Evolutionary conservation across 805 yeast species (phyloP), one percentile per base, ranked within the genome.

Genomic region (Cyberlindnera euphorbiae): DNA sequence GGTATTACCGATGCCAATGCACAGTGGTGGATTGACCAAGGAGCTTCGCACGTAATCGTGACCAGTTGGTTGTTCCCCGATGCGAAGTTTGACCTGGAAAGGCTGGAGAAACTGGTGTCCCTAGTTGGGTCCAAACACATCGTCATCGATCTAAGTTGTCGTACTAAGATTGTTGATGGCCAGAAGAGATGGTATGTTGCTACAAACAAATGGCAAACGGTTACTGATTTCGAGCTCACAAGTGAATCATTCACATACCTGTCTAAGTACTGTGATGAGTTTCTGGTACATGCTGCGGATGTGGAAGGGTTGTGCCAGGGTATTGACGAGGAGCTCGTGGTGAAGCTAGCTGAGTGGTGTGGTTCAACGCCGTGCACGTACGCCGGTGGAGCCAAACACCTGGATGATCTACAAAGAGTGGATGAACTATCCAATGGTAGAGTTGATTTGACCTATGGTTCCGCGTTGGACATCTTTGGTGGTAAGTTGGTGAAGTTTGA

Each of bases 291-390:
- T 63, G 98, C 98, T 4, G 99, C 98, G 0, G 98, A 93, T 60
- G 97, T 93, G 4, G 99, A 93, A 61, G 99, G 99, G 0, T 67
- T 93, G 13, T 93, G 98, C 58, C 73, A 77, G 28, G 99, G 99
- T 1, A 84, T 93, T 23, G 99, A 93, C 53, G 79, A 79, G 53
- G 73, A 77, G 13, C 65, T 93, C 28, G 97, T 93, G 5, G 39
- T 41, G 18, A 71, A 71, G 38, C 64, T 93, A 27, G 87, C 87
- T 16, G 76, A 80, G 46, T 93, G 97, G 97, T 71, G 77, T 15
- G 21, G 17, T 13, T 74, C 71, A 18, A 68, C 84, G 2, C 88
- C 83, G 23, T 77, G 86, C 5, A 95, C 90, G 3, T 93, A 93
- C 58, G 99, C 98, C 21, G 99, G 99, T 11, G 99, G 99, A 4